Base-by-base conservation (phyloP, 257 asterid species). In the Catharanthus roseus region DNA sequence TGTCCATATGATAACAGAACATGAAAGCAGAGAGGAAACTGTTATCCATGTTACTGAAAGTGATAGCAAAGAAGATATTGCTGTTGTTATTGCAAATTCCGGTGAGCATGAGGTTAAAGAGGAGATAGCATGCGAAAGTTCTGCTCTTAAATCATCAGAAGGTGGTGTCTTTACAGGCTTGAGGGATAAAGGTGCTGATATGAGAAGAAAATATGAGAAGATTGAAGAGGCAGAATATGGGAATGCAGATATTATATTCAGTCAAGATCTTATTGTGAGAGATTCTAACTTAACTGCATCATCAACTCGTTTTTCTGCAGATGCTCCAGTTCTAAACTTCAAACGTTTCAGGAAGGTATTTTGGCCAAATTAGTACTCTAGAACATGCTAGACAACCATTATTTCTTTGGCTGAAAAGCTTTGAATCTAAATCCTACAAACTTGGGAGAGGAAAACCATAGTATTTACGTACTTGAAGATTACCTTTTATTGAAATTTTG, bases 271-370 rank as follows among this genome's bases (percentile, higher is more conserved):
- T 58, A 82, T 93, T 63, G 96, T 88, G 51, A 81, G 90, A 80
- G 90, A 83, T 67, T 69, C 78, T 53, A 79, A 67, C 56, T 13
- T 74, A 55, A 73, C n/a, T n/a, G n/a, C 70, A 11, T 76, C 79
- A 71, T 76, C 82, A 45, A 77, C 71, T 51, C 79, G 6, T 72
- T 74, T 84, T 70, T 73, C 86, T 3, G 50, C 73, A 69, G 67
- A 65, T 67, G 83, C 76, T 58, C 71, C 75, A 29, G 81, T 68
- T 24, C 16, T 81, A 64, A 83, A 95, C 84, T 95, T 91, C 88
- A 95, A 95, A 77, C 83, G 85, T 71, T 95, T 95, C 84, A 80
- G 93, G 75, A 95, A 91, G 98, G 98, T 92, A 81, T 77, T 9
- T 69, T 24, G 13, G 26, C 45, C 71, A 15, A 19, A 19, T 28